phyloP scores from a whole-genome alignment of 225 moss, liverwort and hornwort species.

The Pseudisothecium myosuroides region DNA sequence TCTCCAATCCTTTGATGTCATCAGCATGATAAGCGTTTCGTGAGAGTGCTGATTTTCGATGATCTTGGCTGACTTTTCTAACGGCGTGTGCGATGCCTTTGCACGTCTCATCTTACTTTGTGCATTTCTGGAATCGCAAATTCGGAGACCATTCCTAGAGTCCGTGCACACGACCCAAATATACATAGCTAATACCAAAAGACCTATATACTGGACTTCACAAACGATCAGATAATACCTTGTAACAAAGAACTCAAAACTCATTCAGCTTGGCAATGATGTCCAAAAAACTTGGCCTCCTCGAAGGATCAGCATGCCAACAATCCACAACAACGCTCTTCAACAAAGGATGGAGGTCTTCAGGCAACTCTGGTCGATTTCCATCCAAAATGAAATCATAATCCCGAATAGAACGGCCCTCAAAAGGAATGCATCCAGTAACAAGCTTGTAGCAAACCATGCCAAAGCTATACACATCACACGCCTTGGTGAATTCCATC shows the following conservation, averaged over 20 bases:
- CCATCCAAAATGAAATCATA: background rate
- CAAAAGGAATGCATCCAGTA: background rate
- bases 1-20: background rate
- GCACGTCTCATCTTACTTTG: background rate
- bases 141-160: background rate
- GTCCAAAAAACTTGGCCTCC: background rate
- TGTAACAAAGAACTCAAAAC: background rate
- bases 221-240: background rate
- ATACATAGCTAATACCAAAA: background rate
- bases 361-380: background rate
- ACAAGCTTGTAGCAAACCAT: background rate
- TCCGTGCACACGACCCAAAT: background rate
- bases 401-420: background rate
- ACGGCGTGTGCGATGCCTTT: background rate
- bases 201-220: background rate
- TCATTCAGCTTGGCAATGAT: background rate
- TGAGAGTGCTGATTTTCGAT: background rate
- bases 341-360: background rate
- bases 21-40: background rate
- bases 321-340: background rate
- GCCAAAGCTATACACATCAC: background rate
- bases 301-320: background rate
- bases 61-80: background rate
- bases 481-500: accelerated
- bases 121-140: background rate